A percentile compares a stretch with the other conserved stretches of the same genome.
Evolutionary conservation across 805 yeast species (phyloP).

Genomic region (Teunomyces lycoperdinae): DNA sequence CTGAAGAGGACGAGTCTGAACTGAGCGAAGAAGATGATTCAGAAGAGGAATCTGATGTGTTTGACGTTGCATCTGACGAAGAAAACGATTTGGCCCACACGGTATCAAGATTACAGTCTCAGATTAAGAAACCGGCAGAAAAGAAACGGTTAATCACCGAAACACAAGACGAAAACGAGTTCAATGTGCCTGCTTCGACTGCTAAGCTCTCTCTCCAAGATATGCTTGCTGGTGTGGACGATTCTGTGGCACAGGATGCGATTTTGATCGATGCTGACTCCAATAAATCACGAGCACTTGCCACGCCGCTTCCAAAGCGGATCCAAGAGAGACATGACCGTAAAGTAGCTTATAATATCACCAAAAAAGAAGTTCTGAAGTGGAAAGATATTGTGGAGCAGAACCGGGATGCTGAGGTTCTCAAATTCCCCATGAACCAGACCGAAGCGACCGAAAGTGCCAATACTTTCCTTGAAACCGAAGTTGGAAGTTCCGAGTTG

Average conservation of each 20-base stretch:
- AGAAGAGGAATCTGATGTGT: slow-evolving; percentile 29
- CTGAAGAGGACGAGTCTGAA: slow-evolving; percentile 23
- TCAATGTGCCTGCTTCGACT: slow-evolving; percentile 59
- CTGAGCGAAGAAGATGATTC: slow-evolving; percentile 26
- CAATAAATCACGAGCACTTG: slow-evolving; percentile 47
- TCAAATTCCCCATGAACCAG: slow-evolving; percentile 66
- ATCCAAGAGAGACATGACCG: slow-evolving; percentile 85
- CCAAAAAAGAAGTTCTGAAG: slow-evolving; percentile 79
- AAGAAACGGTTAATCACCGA: slow-evolving; percentile 52
- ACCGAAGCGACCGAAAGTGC: slow-evolving; percentile 39
- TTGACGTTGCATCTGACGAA: slow-evolving; percentile 28
- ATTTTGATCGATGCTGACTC: slow-evolving; percentile 46
- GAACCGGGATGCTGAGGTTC: slow-evolving; percentile 80
- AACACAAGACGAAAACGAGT: slow-evolving; percentile 65
- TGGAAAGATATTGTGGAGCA: slow-evolving; percentile 84
- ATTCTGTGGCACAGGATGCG: slow-evolving; percentile 46
- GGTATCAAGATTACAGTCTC: slow-evolving; percentile 37
- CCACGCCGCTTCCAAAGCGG: slow-evolving; percentile 82
- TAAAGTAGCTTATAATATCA: slow-evolving; percentile 83
- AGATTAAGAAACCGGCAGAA: slow-evolving; percentile 31
- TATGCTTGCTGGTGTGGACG: slow-evolving; percentile 67
- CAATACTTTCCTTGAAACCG: slow-evolving; percentile 24
- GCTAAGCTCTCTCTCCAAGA: slow-evolving; percentile 56
- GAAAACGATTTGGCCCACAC: slow-evolving; percentile 53
- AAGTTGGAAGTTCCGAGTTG: slow-evolving; percentile 43